phyloP scores from a whole-genome alignment of 768 basidiomycete species.

The Sarcodon aspratus region DNA sequence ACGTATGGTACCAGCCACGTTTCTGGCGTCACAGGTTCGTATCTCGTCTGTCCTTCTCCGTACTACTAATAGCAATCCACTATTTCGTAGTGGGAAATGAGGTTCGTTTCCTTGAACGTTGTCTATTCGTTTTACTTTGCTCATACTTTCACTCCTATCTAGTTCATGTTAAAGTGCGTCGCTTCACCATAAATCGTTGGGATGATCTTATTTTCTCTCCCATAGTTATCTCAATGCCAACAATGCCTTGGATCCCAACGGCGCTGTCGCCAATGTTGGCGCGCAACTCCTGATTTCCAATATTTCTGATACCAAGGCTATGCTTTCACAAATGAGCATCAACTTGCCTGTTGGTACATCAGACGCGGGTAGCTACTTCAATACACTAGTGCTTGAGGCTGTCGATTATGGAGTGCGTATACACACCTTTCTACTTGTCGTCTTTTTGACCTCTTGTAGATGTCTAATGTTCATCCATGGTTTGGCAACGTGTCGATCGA shows the following conservation, averaged over 20 bases:
- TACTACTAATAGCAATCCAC: too few species aligned
- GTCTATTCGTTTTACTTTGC: background rate
- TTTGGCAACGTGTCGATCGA: slow-evolving; percentile 72
- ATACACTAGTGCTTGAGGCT: slow-evolving; percentile 45
- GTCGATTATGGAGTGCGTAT: slow-evolving; percentile 60
- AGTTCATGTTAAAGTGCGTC: slow-evolving; percentile 70
- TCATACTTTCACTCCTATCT: slow-evolving; percentile 15
- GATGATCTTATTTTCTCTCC: background rate
- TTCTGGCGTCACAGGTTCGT: slow-evolving; percentile 74
- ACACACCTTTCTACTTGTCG: background rate
- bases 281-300: slow-evolving; percentile 51
- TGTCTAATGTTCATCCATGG: slow-evolving; percentile 92
- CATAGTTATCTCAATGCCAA: slow-evolving; percentile 46
- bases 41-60: slow-evolving; percentile 24
- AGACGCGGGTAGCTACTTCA: slow-evolving; percentile 84
- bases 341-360: slow-evolving; percentile 63
- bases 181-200: background rate
- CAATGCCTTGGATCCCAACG: slow-evolving; percentile 40
- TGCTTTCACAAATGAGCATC: slow-evolving; percentile 46
- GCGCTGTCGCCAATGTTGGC: slow-evolving; percentile 45
- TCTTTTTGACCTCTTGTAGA: slow-evolving; percentile 23
- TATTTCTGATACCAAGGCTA: slow-evolving; percentile 54
- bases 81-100: background rate
- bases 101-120: background rate
- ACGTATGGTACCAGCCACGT: slow-evolving; percentile 72